These are phyloP conservation scores for Trichosporon asahii DNA, from an alignment of 1,284 basidiomycete species.

Conservation along the genomic window DNA sequence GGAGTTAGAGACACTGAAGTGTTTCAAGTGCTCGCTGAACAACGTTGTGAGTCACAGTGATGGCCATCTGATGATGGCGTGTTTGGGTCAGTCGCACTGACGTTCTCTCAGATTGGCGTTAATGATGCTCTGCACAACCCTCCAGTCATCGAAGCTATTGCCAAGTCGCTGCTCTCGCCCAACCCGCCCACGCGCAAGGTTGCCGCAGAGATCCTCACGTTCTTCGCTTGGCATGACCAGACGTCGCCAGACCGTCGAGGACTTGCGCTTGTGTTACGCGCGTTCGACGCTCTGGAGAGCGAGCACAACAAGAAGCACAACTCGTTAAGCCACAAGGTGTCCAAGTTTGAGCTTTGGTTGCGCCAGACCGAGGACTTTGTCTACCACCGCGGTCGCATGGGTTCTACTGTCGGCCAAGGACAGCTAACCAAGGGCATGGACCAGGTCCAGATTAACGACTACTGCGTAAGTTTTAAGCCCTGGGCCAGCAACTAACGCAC, in stretches of 20 bases:
- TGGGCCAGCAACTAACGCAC: neutral
- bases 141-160: slow-evolving; percentile 74
- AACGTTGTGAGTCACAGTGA: slow-evolving; percentile 58
- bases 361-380: slow-evolving; percentile 73
- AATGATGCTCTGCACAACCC: slow-evolving; percentile 75
- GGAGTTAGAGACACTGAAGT: slow-evolving; percentile 88
- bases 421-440: slow-evolving; percentile 66
- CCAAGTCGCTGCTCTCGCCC: slow-evolving; percentile 78
- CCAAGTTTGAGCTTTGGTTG: slow-evolving; percentile 85
- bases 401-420: slow-evolving; percentile 88
- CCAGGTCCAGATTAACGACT: slow-evolving; percentile 34
- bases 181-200: slow-evolving; percentile 75
- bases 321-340: slow-evolving; percentile 58
- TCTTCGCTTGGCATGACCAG: slow-evolving; percentile 54
- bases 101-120: slow-evolving; percentile 60
- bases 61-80: neutral
- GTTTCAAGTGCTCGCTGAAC: slow-evolving; percentile 80
- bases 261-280: slow-evolving; percentile 54
- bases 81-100: slow-evolving; percentile 13
- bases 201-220: slow-evolving; percentile 67
- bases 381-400: slow-evolving; percentile 87
- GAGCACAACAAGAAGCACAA: slow-evolving; percentile 34
- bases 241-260: slow-evolving; percentile 47
- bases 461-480: slow-evolving; percentile 33
- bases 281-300: slow-evolving; percentile 51